Base-by-base conservation (phyloP, 768 basidiomycete species). In the Leccinum barrowsii region DNA sequence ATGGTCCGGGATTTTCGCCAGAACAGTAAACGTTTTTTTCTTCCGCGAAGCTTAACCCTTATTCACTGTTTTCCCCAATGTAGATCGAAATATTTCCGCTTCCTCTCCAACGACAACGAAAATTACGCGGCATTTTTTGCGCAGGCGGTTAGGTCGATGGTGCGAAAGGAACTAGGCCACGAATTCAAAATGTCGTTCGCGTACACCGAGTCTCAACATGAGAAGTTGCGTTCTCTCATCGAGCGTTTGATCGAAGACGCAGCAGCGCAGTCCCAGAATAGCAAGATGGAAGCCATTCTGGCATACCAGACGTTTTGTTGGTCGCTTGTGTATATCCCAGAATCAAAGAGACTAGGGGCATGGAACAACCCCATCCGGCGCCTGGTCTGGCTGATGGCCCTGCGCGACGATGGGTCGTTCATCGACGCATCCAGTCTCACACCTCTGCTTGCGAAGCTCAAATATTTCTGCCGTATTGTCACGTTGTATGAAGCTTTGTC, bases 361-460 rank as follows among this genome's bases (percentile, higher is more conserved):
- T 61, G 60, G 60, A 34, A 32, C 1, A 47, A 52, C 11, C 50
- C 57, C 1, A 21, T 61, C 5, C 21, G 19, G 24, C 12, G 44
- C 1, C 49, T 8, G 24, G 48, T 59, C 6, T 61, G 57, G 60
- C 22, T 61, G 1, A 55, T 21, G 50, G 60, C 54, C 1, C 22
- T 61, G 1, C 44, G 3, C 0, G 2, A 26, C 1, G 58, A 59
- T 0, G 50, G 60, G 7, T 22, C n/a, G 1, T 61, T 61, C 30
- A 55, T 61, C 5, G 35, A 59, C 0, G 51, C 51, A 1, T n/a
- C 28, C 1, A 28, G 6, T 0, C 37, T 61, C 3, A 61, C 54
- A 7, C 54, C 47, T 0, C 1, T 34, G 6, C 50, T 61, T 0
- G 54, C 54, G 2, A 59, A 59, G 26, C 28, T 59, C 0, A 59